Evolutionary conservation across 306 rosid genomes (phyloP).

Genomic region (Coriaria nepalensis): DNA sequence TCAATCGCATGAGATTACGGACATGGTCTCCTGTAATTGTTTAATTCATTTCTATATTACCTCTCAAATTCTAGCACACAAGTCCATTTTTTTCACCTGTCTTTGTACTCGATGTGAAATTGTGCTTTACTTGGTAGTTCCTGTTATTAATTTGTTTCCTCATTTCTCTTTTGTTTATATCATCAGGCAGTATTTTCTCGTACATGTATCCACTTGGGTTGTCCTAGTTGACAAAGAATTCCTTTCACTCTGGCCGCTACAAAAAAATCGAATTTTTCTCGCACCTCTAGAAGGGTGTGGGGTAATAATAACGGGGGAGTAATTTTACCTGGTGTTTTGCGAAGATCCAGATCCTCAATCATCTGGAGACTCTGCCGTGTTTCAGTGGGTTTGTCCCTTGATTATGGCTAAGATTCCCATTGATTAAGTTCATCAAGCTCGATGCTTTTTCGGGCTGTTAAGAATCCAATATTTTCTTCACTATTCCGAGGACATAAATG

Average conservation of each 20-base stretch:
- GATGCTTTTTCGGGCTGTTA: constrained; percentile 4
- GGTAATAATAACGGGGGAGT: constrained; percentile 61
- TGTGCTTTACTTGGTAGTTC: no score
- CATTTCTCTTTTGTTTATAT: constrained; percentile 7
- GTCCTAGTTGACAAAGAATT: constrained; percentile 35
- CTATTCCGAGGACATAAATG: no score
- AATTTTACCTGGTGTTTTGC: constrained; percentile 39
- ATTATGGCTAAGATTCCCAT: constrained; percentile 74
- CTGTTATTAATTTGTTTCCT: constrained; percentile 2
- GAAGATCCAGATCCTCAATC: constrained; percentile 62
- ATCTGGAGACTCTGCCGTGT: constrained; percentile 96
- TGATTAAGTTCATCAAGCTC: constrained; percentile 17
- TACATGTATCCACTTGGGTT: constrained; percentile 32
- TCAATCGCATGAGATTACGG: no score
- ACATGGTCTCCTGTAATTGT: no score
- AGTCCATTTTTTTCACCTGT: neutral
- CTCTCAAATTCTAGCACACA: no score
- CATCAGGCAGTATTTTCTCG: constrained; percentile 55
- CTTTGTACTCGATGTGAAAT: no score
- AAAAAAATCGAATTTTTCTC: constrained; percentile 45
- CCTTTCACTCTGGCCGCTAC: constrained; percentile 97
- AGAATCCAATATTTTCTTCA: no score
- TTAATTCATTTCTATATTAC: no score
- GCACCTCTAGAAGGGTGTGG: constrained; percentile 98
- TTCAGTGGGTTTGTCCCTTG: constrained; percentile 73